phyloP scores from a whole-genome alignment of 139 green algal genomes.

The Penium margaritaceum region DNA sequence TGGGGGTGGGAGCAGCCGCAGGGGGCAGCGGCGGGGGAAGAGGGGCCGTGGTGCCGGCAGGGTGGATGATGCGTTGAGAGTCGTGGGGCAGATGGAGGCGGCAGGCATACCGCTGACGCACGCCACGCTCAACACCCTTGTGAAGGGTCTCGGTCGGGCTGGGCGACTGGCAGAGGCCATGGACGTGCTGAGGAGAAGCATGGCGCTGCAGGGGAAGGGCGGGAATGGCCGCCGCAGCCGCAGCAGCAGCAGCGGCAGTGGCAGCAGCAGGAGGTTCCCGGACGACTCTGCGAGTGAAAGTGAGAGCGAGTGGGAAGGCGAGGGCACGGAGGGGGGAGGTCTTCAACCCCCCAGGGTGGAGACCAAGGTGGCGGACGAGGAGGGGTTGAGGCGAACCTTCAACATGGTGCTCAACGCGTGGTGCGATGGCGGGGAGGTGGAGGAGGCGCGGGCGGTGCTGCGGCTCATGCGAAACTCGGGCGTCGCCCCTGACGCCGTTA shows the following conservation, averaged over 20 bases:
- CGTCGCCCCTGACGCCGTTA: conserved; percentile 22
- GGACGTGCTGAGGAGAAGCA: conserved; percentile 3
- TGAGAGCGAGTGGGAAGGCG: no score
- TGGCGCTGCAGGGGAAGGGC: background rate
- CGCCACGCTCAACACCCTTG: conserved; percentile 30
- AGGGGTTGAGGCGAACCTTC: conserved; percentile 15
- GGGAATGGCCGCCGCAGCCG: background rate
- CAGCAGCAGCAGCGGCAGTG: background rate
- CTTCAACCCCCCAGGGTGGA: no score
- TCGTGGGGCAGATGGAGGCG: conserved; percentile 5
- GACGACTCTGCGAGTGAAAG: no score
- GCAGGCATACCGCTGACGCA: background rate
- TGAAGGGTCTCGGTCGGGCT: conserved; percentile 23
- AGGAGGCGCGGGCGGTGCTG: conserved; percentile 15
- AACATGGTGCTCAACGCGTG: conserved; percentile 37
- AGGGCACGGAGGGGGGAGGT: background rate
- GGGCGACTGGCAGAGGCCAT: background rate
- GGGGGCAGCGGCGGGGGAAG: no score
- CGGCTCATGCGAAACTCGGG: conserved; percentile 7
- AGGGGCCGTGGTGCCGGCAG: no score
- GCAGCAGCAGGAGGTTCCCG: no score
- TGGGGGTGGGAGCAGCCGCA: no score
- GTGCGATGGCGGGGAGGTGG: conserved; percentile 15
- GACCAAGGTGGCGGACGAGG: background rate
- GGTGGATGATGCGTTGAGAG: conserved; percentile 7